Evolutionary conservation across 2,329 filamentous ascomycete genomes (phyloP).

Genomic region (Colletotrichum shisoi): DNA sequence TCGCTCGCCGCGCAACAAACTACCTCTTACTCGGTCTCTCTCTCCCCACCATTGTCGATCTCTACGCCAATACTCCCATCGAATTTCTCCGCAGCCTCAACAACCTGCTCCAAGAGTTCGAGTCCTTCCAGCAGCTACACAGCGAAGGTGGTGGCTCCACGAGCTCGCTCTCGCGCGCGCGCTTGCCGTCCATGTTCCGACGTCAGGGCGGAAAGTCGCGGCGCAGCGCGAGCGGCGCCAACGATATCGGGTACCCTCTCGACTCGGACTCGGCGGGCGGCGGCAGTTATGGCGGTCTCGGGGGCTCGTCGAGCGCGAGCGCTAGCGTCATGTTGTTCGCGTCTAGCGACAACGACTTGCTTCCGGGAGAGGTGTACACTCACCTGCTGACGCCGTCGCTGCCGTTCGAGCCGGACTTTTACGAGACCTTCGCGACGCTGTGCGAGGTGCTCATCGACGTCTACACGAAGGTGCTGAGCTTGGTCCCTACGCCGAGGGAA

Average conservation of each 20-base stretch:
- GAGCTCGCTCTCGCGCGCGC: constrained; percentile 75
- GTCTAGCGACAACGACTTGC: constrained; percentile 69
- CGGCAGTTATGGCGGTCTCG: constrained; percentile 43
- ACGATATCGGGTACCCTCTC: constrained; percentile 47
- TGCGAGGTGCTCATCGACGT: constrained; percentile 95
- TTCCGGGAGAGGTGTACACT: constrained; percentile 86
- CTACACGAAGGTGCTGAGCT: constrained; percentile 78
- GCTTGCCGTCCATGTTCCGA: constrained; percentile 85
- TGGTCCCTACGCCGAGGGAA: constrained; percentile 78
- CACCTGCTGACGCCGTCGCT: constrained; percentile 89
- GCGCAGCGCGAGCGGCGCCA: constrained; percentile 60
- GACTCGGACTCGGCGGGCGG: constrained; percentile 44
- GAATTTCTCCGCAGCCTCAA: constrained; percentile 91
- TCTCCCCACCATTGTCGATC: constrained; percentile 86
- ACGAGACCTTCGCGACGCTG: constrained; percentile 92
- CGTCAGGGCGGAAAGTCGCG: constrained; percentile 67
- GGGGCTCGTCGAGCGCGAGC: constrained; percentile 46
- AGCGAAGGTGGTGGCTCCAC: constrained; percentile 75
- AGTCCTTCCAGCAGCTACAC: constrained; percentile 89
- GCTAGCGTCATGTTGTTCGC: constrained; percentile 64
- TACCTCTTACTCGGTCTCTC: constrained; percentile 93
- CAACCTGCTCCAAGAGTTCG: constrained; percentile 87
- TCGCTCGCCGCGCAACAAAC: constrained; percentile 89
- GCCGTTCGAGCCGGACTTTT: constrained; percentile 96
- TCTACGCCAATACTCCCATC: constrained; percentile 78